These are phyloP conservation scores for Grosmannia serpens DNA, from an alignment of 2,329 filamentous ascomycete genomes.

Conservation along the genomic window DNA sequence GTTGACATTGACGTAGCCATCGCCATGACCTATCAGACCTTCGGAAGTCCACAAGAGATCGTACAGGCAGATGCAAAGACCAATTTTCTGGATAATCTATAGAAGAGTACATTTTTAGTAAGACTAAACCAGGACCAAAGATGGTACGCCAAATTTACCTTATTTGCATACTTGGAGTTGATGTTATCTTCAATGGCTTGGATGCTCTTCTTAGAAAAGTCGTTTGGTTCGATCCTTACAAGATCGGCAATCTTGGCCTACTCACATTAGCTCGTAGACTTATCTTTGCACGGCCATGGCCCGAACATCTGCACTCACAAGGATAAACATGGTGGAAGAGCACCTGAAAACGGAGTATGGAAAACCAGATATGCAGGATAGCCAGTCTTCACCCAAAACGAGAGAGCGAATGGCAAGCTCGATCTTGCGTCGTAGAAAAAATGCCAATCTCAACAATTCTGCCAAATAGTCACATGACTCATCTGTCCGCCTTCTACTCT, in stretches of 20 bases:
- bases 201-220: constrained; percentile 73
- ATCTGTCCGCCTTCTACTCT: not conserved
- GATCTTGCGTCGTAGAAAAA: not conserved
- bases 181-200: constrained; percentile 92
- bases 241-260: constrained; percentile 91
- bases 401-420: not conserved
- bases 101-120: not conserved
- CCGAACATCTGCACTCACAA: not conserved
- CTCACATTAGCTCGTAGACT: not conserved
- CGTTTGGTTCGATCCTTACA: constrained; percentile 80
- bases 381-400: not conserved
- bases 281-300: not conserved
- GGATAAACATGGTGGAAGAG: not conserved
- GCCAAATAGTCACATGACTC: not conserved
- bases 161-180: constrained; percentile 94
- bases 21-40: constrained; percentile 85
- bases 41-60: constrained; percentile 84
- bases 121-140: not conserved
- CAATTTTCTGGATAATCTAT: constrained; percentile 81
- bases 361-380: not conserved
- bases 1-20: constrained; percentile 87
- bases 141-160: constrained; percentile 36
- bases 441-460: not conserved
- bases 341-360: not conserved
- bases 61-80: constrained; percentile 87